Evolutionary conservation across 331 rosid species (phyloP).

Genomic region (Rhamnella rubrinervis): DNA sequence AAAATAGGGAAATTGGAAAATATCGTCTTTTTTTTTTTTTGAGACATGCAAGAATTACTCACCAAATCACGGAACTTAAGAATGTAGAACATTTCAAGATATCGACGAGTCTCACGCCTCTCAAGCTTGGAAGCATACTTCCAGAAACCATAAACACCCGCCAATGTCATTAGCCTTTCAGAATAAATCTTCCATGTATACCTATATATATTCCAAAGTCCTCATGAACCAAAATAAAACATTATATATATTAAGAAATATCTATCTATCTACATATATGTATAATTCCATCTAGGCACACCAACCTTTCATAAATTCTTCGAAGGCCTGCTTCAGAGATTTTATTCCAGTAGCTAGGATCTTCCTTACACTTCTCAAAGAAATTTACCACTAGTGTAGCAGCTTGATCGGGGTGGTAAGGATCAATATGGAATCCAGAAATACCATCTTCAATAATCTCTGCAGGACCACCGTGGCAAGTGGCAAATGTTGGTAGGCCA

Average conservation of each 20-base stretch:
- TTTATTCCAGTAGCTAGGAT: conserved; percentile 62
- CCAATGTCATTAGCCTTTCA: conserved; percentile 79
- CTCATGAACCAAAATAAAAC: not conserved
- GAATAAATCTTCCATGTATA: conserved; percentile 92
- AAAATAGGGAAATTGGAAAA: too few species aligned
- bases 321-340: conserved; percentile 67
- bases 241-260: not conserved
- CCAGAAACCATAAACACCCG: conserved; percentile 90
- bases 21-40: too few species aligned
- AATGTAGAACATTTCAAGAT: conserved; percentile 89
- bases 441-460: conserved; percentile 79
- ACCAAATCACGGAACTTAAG: conserved; percentile 87
- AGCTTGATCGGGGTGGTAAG: conserved; percentile 77
- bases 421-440: conserved; percentile 86
- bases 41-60: conserved; percentile 20
- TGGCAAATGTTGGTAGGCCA: conserved; percentile 87
- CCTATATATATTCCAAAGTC: conserved; percentile 35
- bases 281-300: not conserved
- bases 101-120: conserved; percentile 73
- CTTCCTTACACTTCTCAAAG: conserved; percentile 56
- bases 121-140: conserved; percentile 80
- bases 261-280: not conserved
- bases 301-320: conserved; percentile 75
- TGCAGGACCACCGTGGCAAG: conserved; percentile 84
- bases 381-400: conserved; percentile 53